Conservation (phyloP, 495 filamentous ascomycete species). For the Trichoderma parareesei region DNA sequence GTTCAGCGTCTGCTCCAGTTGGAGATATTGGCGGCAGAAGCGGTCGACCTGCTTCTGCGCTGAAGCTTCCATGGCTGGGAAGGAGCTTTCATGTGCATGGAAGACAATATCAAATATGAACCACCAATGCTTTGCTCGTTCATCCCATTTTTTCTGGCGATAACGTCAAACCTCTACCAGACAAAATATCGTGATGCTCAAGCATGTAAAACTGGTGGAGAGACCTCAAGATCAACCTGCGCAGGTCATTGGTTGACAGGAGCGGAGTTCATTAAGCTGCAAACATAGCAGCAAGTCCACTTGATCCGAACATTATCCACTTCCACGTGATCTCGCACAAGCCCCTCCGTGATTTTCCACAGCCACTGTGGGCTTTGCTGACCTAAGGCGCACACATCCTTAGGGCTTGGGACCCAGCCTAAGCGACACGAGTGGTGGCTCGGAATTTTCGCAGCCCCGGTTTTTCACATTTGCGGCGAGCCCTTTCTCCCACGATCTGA, state of each 20-base stretch:
- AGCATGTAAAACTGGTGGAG: background rate
- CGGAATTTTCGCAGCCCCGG: conserved; percentile 12
- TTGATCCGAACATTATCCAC: background rate
- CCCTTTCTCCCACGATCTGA: conserved; percentile 9
- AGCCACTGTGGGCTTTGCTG: background rate
- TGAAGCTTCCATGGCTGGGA: background rate
- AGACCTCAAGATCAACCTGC: background rate
- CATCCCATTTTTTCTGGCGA: background rate
- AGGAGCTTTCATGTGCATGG: background rate
- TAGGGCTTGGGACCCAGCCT: conserved; percentile 12
- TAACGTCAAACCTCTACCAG: too few species aligned
- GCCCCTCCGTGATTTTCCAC: background rate
- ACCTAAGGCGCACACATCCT: background rate
- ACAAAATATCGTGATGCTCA: background rate
- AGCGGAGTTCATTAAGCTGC: background rate
- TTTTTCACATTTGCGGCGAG: conserved; percentile 6
- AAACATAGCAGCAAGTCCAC: background rate
- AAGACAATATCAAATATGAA: background rate
- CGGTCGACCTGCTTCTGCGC: conserved; percentile 14
- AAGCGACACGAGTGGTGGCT: conserved; percentile 8
- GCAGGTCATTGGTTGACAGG: background rate
- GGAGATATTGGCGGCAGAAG: conserved; percentile 37
- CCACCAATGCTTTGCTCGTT: background rate
- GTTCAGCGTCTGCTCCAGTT: conserved; percentile 27
- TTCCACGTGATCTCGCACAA: background rate